Evolutionary conservation across 495 filamentous ascomycete species (phyloP), one percentile per base, ranked within the genome.

Genomic region (Neurospora sp.): DNA sequence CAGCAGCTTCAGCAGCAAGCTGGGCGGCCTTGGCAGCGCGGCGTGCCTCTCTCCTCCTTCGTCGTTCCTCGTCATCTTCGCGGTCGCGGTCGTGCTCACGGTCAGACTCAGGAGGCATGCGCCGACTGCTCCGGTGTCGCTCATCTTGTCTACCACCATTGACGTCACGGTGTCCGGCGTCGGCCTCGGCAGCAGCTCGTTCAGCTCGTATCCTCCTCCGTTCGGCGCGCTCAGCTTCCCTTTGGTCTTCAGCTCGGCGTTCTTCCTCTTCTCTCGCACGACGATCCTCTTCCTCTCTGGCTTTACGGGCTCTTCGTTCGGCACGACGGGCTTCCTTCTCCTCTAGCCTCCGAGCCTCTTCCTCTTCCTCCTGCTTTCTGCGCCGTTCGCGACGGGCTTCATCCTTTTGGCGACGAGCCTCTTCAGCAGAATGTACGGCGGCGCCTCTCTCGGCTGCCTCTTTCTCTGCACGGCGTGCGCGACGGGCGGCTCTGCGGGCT

Each of bases 251-350:
- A 22, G 78, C 80, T 22, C 79, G 79, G 3, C 82, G 80, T 42
- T 85, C 82, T 3, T 79, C 83, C 66, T 81, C 82, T 61, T 84
- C 84, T 6, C 76, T 73, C 12, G 79, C 80, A 31, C 79, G 79
- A 1, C 82, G 80, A 35, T 85, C 82, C 1, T 79, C 83, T 68
- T 81, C 82, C 18, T 86, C 85, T 40, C 81, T 80, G 44, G 81
- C 79, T 41, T 83, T 81, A 39, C 81, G 82, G 12, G 82, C 85
- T 68, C 85, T 82, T 20, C 86, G 81, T 72, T 87, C 87, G 9
- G 85, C 83, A 22, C 85, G 83, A 38, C 86, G 83, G 42, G 86
- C 85, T 41, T 88, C 85, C 70, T 84, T 85, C 40, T 88, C 87
- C 70, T 85, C 84, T 68, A 83, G 83, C 40, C 80, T 76, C 18